Percentiles rank a stretch among this genome's conserved stretches.
phyloP scores from a whole-genome alignment of 768 basidiomycete genomes.

The Leccinellum luteum region DNA sequence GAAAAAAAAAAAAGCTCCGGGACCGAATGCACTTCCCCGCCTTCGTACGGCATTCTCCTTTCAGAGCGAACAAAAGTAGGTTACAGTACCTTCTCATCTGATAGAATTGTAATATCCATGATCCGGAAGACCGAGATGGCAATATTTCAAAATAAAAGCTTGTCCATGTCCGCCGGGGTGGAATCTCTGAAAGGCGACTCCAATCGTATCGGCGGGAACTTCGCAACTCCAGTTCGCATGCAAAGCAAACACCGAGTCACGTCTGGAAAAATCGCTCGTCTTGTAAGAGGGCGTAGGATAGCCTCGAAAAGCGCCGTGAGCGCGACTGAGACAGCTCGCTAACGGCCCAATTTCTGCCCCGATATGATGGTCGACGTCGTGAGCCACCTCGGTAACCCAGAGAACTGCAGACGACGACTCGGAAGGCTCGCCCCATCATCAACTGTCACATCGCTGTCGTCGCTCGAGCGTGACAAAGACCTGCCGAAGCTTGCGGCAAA shows the following conservation, averaged over 20 bases:
- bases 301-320: neutral
- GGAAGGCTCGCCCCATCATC: neutral
- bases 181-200: neutral
- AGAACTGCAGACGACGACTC: neutral
- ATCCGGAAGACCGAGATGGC: neutral
- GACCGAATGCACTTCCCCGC: neutral
- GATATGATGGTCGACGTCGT: neutral
- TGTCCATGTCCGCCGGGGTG: too few species aligned
- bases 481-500: neutral
- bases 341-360: neutral
- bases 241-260: neutral
- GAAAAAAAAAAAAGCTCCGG: neutral
- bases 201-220: neutral
- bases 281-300: neutral
- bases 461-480: neutral
- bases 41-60: neutral
- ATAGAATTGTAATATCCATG: neutral
- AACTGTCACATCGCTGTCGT: neutral
- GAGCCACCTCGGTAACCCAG: neutral
- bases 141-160: too few species aligned
- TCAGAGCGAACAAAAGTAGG: neutral
- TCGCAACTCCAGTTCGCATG: neutral
- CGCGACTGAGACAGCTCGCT: neutral
- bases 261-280: neutral
- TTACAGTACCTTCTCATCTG: neutral